Conservation (phyloP, 2,329 filamentous ascomycete species). For the Pseudopithomyces maydicus region DNA sequence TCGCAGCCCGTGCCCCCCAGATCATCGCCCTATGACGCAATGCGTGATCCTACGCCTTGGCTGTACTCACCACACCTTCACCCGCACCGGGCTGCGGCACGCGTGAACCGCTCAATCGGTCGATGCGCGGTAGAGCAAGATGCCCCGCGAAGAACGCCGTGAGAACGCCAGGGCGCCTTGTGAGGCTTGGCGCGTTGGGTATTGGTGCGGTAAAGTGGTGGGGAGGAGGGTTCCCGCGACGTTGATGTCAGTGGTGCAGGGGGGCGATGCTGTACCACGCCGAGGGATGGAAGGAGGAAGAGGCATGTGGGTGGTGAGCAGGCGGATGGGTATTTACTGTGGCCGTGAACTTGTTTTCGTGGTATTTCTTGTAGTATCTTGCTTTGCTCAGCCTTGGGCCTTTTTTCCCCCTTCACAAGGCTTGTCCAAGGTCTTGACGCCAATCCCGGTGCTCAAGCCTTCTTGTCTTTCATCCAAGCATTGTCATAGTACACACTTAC, state of each 20-base stretch:
- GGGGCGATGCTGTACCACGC: too few relatives aligned
- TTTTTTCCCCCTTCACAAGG: not conserved
- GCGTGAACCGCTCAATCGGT: conserved; percentile 11
- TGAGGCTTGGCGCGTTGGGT: conserved; percentile 3
- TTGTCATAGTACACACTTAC: too few relatives aligned
- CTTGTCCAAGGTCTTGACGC: not conserved
- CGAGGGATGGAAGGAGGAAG: not conserved
- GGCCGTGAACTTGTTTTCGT: not conserved
- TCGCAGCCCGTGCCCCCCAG: not conserved
- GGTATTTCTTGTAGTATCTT: not conserved
- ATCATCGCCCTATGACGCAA: conserved; percentile 23
- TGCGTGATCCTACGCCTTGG: conserved; percentile 24
- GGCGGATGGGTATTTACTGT: not conserved
- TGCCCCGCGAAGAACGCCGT: conserved; percentile 12
- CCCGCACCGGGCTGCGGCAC: conserved; percentile 6
- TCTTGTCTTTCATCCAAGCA: not conserved
- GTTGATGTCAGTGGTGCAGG: not conserved
- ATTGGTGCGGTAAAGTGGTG: not conserved
- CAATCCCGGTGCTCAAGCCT: not conserved
- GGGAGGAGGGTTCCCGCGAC: not conserved
- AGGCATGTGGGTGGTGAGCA: not conserved
- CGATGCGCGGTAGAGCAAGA: conserved; percentile 13
- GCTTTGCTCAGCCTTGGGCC: not conserved
- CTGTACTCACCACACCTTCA: conserved; percentile 12
- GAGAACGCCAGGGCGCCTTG: conserved; percentile 6